Conservation (phyloP, 371 early-diverging fungal genomes). For the Mucor lusitanicus region DNA sequence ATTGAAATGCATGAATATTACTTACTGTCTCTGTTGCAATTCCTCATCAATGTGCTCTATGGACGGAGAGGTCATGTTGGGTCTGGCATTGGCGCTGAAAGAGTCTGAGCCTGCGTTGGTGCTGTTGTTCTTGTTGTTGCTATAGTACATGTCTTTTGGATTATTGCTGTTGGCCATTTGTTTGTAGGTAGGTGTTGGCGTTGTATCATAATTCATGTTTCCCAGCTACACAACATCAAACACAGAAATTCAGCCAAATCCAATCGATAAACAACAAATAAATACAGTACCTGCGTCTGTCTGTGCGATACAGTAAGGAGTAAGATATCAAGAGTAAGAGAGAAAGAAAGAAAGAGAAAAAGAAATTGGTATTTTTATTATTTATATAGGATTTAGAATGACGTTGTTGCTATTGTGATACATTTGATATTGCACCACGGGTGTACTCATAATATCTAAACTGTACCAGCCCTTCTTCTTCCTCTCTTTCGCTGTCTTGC, state of each 20-base stretch:
- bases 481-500: conserved; percentile 30
- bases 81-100: not conserved
- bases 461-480: conserved; percentile 42
- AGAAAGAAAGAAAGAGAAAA: not conserved
- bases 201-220: conserved; percentile 23
- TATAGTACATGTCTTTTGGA: conserved; percentile 3
- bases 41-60: conserved; percentile 22
- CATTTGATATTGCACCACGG: conserved; percentile 1
- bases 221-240: not conserved
- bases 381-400: conserved; percentile 5
- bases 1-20: conserved; percentile 20
- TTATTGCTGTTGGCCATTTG: not conserved
- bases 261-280: not conserved
- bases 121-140: not conserved
- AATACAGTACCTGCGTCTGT: conserved; percentile 16
- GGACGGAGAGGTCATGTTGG: not conserved
- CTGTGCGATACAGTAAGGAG: conserved; percentile 14
- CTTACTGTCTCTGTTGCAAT: conserved; percentile 36
- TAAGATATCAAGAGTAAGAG: not conserved
- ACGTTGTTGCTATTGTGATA: conserved; percentile 13
- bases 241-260: not conserved
- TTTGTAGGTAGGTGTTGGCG: conserved; percentile 9
- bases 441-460: conserved; percentile 44
- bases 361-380: conserved; percentile 1
- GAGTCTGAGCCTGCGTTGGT: not conserved